Evolutionary conservation across 441 rosid genomes (phyloP).

Genomic region (Kokia cookei): DNA sequence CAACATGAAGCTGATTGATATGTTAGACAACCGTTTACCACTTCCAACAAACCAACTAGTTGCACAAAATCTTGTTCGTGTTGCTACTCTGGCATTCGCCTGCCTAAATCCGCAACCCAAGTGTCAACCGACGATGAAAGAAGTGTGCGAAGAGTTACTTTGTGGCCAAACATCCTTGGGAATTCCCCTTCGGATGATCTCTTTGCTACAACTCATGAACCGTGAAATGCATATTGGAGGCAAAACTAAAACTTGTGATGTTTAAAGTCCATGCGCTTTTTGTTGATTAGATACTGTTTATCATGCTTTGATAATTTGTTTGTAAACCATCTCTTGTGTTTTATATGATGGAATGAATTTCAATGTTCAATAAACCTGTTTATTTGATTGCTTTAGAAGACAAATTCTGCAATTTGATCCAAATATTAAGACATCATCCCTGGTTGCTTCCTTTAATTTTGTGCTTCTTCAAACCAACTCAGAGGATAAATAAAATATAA

Average conservation of each 20-base stretch:
- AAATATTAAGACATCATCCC: too few species aligned
- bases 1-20: too few species aligned
- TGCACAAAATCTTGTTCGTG: too few species aligned
- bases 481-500: neutral
- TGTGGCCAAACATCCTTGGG: neutral
- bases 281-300: neutral
- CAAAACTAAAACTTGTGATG: neutral
- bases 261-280: neutral
- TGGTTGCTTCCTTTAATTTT: too few species aligned
- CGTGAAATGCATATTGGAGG: neutral
- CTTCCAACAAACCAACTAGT: too few species aligned
- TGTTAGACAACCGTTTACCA: too few species aligned
- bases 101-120: neutral
- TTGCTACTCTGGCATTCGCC: neutral
- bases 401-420: too few species aligned
- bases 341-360: neutral
- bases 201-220: neutral
- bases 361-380: too few species aligned
- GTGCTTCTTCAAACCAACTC: neutral
- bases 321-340: neutral
- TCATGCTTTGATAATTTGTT: neutral
- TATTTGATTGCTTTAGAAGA: too few species aligned
- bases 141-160: neutral
- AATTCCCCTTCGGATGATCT: neutral
- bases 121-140: neutral